Percentiles rank a stretch among this genome's conserved stretches.
Conservation (phyloP, 2,329 filamentous ascomycete species). For the Trichoderma guizhouense region DNA sequence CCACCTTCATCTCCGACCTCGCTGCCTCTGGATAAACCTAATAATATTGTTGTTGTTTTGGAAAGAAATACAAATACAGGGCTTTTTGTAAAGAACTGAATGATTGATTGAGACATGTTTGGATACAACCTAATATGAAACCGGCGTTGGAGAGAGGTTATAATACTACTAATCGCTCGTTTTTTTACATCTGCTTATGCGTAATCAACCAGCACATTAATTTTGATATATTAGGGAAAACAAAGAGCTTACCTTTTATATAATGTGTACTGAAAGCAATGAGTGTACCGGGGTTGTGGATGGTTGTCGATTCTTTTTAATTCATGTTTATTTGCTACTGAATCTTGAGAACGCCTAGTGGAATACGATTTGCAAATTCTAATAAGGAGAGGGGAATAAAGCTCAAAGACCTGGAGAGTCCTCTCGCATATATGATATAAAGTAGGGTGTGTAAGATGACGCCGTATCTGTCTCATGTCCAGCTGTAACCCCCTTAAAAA, state of each 20-base stretch:
- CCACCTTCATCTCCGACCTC: conserved; percentile 83
- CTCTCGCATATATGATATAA: background rate
- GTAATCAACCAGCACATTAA: background rate
- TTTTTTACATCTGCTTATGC: conserved; percentile 20
- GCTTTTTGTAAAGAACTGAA: conserved; percentile 14
- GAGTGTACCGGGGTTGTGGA: background rate
- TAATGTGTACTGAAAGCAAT: background rate
- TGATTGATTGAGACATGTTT: conserved; percentile 19
- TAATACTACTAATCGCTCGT: conserved; percentile 23
- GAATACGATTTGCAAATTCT: background rate
- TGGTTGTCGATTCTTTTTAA: background rate
- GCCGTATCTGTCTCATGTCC: background rate
- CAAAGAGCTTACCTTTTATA: background rate
- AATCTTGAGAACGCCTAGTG: background rate
- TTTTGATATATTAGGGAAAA: background rate
- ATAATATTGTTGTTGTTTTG: background rate
- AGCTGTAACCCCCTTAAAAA: background rate
- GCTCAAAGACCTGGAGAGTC: background rate
- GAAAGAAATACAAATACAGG: conserved; percentile 9
- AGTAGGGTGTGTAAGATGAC: background rate
- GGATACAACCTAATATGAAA: conserved; percentile 21
- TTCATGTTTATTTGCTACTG: background rate
- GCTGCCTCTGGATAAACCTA: conserved; percentile 5
- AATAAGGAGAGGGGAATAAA: background rate
- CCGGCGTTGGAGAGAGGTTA: conserved; percentile 28